These are phyloP conservation scores for Salix brachista DNA, from an alignment of 345 rosid genomes.

Conservation along the genomic window DNA sequence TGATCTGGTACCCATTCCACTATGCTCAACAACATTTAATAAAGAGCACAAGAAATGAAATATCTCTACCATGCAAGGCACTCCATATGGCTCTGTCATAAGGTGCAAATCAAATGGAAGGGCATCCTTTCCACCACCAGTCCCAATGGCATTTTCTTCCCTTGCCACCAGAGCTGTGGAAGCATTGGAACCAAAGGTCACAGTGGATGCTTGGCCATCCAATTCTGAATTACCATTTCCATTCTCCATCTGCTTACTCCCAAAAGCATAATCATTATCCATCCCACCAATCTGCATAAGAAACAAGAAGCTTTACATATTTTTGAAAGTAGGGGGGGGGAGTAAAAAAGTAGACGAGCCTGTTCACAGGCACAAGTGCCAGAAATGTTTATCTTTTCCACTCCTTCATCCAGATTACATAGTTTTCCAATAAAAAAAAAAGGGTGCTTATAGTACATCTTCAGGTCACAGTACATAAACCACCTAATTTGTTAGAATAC, in stretches of 20 bases:
- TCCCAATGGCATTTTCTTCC: slow-evolving; percentile 59
- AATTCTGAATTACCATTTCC: slow-evolving; percentile 63
- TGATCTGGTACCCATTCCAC: slow-evolving; percentile 69
- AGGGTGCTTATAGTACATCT: not conserved
- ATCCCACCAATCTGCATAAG: slow-evolving; percentile 59
- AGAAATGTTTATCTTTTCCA: not conserved
- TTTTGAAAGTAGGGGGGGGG: not conserved
- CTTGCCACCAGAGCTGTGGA: slow-evolving; percentile 40
- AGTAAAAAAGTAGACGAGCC: too few species aligned
- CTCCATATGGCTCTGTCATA: slow-evolving; percentile 90
- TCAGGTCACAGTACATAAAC: not conserved
- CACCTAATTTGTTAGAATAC: too few species aligned
- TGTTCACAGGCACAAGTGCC: not conserved
- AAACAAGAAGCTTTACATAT: not conserved
- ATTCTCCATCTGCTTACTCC: slow-evolving; percentile 65
- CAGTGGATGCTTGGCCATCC: slow-evolving; percentile 57
- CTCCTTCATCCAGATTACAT: not conserved
- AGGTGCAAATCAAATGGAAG: slow-evolving; percentile 69
- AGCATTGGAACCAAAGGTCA: slow-evolving; percentile 50
- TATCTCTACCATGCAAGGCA: slow-evolving; percentile 96
- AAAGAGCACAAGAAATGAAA: slow-evolving; percentile 86
- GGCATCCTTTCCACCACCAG: slow-evolving; percentile 57
- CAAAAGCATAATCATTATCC: slow-evolving; percentile 72
- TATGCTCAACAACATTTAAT: slow-evolving; percentile 70
- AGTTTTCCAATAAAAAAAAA: not conserved